A percentile compares a stretch with the other conserved stretches of the same genome.
phyloP scores from a whole-genome alignment of 2,329 filamentous ascomycete genomes.

The Cryphonectria parasitica region DNA sequence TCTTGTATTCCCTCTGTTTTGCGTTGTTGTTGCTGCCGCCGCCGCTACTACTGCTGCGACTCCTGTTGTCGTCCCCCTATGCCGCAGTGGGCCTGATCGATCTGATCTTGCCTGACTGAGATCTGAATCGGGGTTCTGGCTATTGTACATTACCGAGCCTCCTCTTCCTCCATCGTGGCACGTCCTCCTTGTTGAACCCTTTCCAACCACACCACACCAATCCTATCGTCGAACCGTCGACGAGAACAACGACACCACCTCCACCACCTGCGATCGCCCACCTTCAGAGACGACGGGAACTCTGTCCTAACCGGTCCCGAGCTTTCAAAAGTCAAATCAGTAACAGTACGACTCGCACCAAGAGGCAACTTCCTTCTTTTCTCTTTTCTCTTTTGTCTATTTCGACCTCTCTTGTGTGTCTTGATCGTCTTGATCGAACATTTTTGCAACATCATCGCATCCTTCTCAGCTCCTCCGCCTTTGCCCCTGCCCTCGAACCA shows the following conservation, averaged over 20 bases:
- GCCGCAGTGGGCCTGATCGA: constrained; percentile 18
- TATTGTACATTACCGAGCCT: constrained; percentile 17
- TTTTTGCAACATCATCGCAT: constrained; percentile 24
- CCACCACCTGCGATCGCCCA: constrained; percentile 20
- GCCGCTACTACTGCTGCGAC: constrained; percentile 9
- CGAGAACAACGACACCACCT: constrained; percentile 28
- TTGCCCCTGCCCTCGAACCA: neutral
- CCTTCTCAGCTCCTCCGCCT: constrained; percentile 19
- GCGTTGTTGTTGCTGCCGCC: constrained; percentile 20
- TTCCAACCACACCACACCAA: neutral
- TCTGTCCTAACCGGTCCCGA: neutral
- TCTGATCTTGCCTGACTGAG: constrained; percentile 12
- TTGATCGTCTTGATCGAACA: constrained; percentile 29
- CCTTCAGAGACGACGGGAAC: neutral
- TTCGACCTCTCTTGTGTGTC: constrained; percentile 23
- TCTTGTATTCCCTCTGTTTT: constrained; percentile 16
- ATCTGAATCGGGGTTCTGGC: constrained; percentile 15
- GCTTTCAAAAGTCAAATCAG: constrained; percentile 33
- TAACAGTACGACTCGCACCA: constrained; percentile 26
- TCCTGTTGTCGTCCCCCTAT: constrained; percentile 1
- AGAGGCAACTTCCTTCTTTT: constrained; percentile 28
- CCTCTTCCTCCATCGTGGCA: constrained; percentile 11
- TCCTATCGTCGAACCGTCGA: constrained; percentile 8
- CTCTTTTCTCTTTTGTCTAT: constrained; percentile 29
- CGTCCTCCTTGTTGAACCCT: constrained; percentile 18